Conservation (phyloP, 208 protist species). For the Trypanosoma theileri region DNA sequence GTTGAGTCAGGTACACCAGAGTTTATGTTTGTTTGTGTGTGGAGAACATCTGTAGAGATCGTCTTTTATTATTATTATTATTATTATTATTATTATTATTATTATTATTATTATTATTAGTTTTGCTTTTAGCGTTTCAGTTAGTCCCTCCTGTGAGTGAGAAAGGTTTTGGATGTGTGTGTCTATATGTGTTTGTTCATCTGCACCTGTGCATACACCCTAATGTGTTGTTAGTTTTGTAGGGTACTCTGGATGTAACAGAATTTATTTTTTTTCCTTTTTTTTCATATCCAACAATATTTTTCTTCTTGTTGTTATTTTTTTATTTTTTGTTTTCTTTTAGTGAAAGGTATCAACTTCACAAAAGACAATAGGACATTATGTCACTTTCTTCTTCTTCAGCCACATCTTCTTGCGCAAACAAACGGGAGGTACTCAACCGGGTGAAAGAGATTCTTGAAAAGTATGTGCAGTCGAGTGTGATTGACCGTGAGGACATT, state of each 20-base stretch:
- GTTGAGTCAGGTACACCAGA: too few species aligned
- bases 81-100: too few species aligned
- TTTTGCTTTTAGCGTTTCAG: too few species aligned
- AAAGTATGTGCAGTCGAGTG: constrained; percentile 37
- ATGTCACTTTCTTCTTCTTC: not conserved
- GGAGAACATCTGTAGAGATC: too few species aligned
- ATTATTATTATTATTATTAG: too few species aligned
- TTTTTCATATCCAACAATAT: constrained; percentile 17
- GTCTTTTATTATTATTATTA: too few species aligned
- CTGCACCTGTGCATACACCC: too few species aligned
- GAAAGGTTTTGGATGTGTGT: too few species aligned
- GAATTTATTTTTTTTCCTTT: constrained; percentile 7
- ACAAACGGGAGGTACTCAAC: constrained; percentile 78
- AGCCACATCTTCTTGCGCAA: constrained; percentile 28
- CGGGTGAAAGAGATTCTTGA: constrained; percentile 54
- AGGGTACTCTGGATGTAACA: not conserved
- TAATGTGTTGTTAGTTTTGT: too few species aligned
- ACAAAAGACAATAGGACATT: constrained; percentile 6
- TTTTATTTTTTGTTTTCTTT: not conserved
- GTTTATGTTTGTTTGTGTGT: too few species aligned
- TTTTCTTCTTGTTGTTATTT: constrained; percentile 15
- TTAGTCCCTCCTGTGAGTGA: too few species aligned
- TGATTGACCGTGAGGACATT: constrained; percentile 69
- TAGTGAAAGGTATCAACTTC: not conserved
- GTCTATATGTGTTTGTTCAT: too few species aligned